A percentile compares a stretch with the other conserved stretches of the same genome.
These are phyloP conservation scores for Gossypium schwendimanii DNA, from an alignment of 441 rosid genomes.

Conservation along the genomic window DNA sequence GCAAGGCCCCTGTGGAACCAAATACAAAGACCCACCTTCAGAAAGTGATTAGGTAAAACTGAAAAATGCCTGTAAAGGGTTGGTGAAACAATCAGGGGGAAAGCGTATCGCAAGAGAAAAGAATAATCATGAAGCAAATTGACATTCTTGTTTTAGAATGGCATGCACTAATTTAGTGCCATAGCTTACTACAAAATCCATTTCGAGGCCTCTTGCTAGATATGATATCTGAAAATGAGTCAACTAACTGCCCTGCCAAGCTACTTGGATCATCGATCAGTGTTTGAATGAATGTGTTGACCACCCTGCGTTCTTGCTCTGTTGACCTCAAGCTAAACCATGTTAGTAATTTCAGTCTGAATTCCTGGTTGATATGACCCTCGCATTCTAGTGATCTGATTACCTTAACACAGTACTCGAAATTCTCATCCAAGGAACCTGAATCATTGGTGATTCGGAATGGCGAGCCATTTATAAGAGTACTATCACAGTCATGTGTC, in stretches of 20 bases:
- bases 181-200: conserved; percentile 60
- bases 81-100: conserved; percentile 30
- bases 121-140: conserved; percentile 25
- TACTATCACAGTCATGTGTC: conserved; percentile 79
- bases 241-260: conserved; percentile 88
- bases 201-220: conserved; percentile 67
- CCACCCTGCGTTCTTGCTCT: conserved; percentile 78
- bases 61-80: conserved; percentile 33
- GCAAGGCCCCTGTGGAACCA: conserved; percentile 13
- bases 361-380: conserved; percentile 73
- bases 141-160: conserved; percentile 17
- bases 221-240: conserved; percentile 69
- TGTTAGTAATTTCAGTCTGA: conserved; percentile 81
- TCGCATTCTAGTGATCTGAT: conserved; percentile 80
- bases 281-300: conserved; percentile 78
- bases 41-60: conserved; percentile 17
- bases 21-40: conserved; percentile 30
- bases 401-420: conserved; percentile 80
- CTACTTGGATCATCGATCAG: conserved; percentile 79
- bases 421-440: conserved; percentile 68
- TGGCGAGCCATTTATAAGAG: conserved; percentile 64
- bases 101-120: conserved; percentile 19
- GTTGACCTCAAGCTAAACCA: conserved; percentile 94
- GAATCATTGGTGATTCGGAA: conserved; percentile 37
- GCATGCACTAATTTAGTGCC: conserved; percentile 38